Evolutionary conservation across 1,284 basidiomycete species (phyloP), one percentile per base, ranked within the genome.

Genomic region (Termitomyces sp.): DNA sequence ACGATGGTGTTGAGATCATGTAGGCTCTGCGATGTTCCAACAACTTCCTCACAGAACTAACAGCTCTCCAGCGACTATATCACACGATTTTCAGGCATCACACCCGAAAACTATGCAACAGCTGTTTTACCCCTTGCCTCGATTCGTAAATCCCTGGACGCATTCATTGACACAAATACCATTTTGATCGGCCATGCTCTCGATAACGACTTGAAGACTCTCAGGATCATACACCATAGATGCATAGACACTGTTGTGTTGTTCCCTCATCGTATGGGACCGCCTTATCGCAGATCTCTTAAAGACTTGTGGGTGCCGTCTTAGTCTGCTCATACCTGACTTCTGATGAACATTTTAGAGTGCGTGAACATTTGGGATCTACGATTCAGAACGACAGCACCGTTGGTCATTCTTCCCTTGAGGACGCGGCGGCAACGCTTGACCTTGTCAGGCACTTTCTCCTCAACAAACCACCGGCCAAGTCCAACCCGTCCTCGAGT

Each of bases 51-150:
- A 19, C 64, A 50, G 13, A 34, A 59, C 40, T 5, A 38, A 54
- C 52, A 45, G 48, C 42, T 26, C 36, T 54, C 7, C 62, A 94
- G 92, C 55, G 94, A 97, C 67, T 86, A 85, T 65, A 95, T 94
- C 64, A 93, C 92, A 5, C 83, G 90, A 26, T 98, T 95, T 67
- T 95, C 92, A 6, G 94, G 94, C 12, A 81, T 98, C 49, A 86
- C 80, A 0, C 67, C 76, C 21, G 82, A 86, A 53, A 75, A 79
- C 12, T 76, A 89, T 56, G 68, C 72, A 19, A 78, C 75, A 12
- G 89, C 91, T 0, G 68, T 80, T 0, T 74, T 90, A 51, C 78
- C 89, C 30, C 78, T 96, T 1, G 65, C 76, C 1, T 76, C 82
- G 1, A 80, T 93, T 48, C 82, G 90, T 45, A 72, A 76, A 48